These are phyloP conservation scores for Leptographium procerum DNA, from an alignment of 2,329 filamentous ascomycete species.

Conservation along the genomic window DNA sequence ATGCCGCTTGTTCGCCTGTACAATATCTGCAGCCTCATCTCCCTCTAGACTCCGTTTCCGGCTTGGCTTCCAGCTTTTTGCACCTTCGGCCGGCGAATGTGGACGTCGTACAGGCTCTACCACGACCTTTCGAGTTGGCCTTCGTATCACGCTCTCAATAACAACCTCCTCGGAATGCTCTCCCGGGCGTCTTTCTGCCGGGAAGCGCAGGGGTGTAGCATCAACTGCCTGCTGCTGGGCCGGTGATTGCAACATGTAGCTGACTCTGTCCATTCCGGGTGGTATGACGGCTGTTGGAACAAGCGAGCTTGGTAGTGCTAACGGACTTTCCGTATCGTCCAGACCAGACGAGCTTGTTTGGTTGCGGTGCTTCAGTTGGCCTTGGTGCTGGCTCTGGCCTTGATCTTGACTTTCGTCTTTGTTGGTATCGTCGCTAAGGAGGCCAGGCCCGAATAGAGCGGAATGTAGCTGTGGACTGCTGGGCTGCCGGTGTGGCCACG, in stretches of 20 bases:
- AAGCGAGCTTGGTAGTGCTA: slow-evolving; percentile 4
- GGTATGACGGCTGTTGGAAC: slow-evolving; percentile 2
- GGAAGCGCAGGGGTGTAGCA: neutral
- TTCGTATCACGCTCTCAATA: neutral
- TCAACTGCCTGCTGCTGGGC: neutral
- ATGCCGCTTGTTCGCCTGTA: neutral
- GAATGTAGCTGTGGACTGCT: neutral
- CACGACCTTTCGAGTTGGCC: neutral
- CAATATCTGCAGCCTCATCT: neutral
- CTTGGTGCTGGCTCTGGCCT: neutral
- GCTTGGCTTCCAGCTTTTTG: neutral
- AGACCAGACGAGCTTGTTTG: slow-evolving; percentile 1
- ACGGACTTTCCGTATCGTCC: neutral
- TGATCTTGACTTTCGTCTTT: neutral
- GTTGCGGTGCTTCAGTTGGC: neutral
- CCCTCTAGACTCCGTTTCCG: neutral
- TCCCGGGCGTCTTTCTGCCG: neutral
- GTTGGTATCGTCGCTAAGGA: neutral
- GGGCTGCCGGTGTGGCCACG: slow-evolving; percentile 6
- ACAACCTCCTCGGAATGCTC: neutral
- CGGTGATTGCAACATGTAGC: slow-evolving; percentile 1
- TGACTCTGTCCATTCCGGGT: neutral
- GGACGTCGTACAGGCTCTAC: neutral
- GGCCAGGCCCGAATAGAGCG: neutral
- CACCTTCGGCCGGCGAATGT: neutral